Conservation (phyloP, 768 basidiomycete genomes). For the Trametes gibbosa region DNA sequence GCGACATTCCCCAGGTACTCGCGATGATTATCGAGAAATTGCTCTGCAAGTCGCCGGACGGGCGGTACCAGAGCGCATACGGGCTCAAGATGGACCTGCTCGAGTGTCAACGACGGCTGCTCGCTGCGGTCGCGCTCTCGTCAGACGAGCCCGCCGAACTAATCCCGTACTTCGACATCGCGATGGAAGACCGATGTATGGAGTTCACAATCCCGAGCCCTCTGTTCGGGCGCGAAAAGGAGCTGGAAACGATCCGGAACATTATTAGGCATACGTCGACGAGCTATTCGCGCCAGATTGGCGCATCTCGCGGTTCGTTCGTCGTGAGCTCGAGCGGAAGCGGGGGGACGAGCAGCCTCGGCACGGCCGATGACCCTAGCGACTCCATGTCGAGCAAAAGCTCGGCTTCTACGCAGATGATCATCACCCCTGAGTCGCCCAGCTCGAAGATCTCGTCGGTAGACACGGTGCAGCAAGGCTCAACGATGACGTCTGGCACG, state of each 20-base stretch:
- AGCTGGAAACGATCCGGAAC: conserved; percentile 64
- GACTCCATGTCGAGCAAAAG: conserved; percentile 47
- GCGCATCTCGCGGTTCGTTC: conserved; percentile 40
- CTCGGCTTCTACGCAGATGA: conserved; percentile 13
- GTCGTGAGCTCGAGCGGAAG: conserved; percentile 36
- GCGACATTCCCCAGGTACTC: conserved; percentile 70
- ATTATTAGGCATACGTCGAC: conserved; percentile 52
- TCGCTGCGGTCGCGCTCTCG: conserved; percentile 54
- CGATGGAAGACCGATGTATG: conserved; percentile 60
- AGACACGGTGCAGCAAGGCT: conserved; percentile 13
- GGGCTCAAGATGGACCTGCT: conserved; percentile 67
- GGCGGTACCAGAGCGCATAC: conserved; percentile 68
- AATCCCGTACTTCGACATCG: conserved; percentile 68
- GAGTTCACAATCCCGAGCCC: conserved; percentile 70
- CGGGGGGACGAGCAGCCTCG: conserved; percentile 8
- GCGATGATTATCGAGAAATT: conserved; percentile 73
- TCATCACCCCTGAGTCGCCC: conserved; percentile 15
- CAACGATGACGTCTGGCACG: conserved; percentile 31
- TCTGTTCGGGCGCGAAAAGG: conserved; percentile 72
- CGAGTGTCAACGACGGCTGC: conserved; percentile 63
- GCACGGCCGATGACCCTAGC: conserved; percentile 19
- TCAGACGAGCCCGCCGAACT: conserved; percentile 63
- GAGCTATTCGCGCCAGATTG: conserved; percentile 57
- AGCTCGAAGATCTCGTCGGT: conserved; percentile 22
- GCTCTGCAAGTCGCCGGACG: conserved; percentile 64